Evolutionary conservation across 2,329 filamentous ascomycete genomes (phyloP).

Genomic region (Leptoxyphium fumago): DNA sequence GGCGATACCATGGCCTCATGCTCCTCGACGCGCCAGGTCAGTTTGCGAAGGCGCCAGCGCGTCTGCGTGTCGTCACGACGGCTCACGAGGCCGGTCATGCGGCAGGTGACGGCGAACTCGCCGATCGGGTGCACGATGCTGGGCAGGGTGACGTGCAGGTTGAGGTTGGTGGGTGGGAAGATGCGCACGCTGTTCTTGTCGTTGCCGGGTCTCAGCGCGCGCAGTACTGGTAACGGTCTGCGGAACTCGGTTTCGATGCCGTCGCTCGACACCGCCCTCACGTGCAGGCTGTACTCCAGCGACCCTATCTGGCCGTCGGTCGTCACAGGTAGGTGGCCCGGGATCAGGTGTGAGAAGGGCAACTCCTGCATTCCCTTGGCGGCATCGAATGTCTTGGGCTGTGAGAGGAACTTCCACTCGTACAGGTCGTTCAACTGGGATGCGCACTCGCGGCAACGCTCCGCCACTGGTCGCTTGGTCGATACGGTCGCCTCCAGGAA

Average conservation of each 20-base stretch:
- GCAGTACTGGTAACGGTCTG: conserved; percentile 57
- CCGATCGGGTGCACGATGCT: conserved; percentile 77
- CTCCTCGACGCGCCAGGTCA: conserved; percentile 90
- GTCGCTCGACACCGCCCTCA: conserved; percentile 46
- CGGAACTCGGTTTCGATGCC: conserved; percentile 50
- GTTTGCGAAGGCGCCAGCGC: conserved; percentile 79
- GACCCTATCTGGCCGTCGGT: conserved; percentile 58
- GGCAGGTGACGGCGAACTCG: conserved; percentile 63
- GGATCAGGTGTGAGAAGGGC: conserved; percentile 77
- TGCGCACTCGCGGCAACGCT: conserved; percentile 64
- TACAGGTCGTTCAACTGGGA: conserved; percentile 59
- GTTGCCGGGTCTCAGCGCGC: conserved; percentile 61
- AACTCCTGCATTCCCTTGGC: conserved; percentile 54
- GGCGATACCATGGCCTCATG: conserved; percentile 63
- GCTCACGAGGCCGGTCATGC: conserved; percentile 72
- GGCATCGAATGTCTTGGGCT: conserved; percentile 25
- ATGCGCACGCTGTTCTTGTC: conserved; percentile 86
- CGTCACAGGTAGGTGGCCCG: conserved; percentile 71
- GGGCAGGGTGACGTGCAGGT: conserved; percentile 67
- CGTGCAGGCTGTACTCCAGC: conserved; percentile 67
- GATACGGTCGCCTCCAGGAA: conserved; percentile 53
- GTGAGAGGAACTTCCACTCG: conserved; percentile 60
- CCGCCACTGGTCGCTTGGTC: conserved; percentile 68
- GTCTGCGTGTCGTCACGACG: conserved; percentile 53
- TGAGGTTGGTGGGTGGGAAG: conserved; percentile 91